These are phyloP conservation scores for Carpinus viminea DNA, from an alignment of 306 rosid species.

Conservation along the genomic window DNA sequence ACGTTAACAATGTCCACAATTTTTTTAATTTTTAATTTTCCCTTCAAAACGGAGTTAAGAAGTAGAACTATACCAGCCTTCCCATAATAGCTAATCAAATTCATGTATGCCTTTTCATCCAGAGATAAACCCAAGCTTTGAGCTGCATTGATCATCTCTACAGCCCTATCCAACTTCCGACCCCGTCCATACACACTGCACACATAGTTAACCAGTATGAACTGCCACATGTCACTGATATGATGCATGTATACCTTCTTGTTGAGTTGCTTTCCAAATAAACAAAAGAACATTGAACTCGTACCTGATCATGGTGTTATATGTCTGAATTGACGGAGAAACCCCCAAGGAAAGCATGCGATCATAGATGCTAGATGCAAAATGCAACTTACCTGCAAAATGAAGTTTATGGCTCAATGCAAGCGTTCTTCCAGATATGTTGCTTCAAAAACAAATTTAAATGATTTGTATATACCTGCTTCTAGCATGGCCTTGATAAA, in stretches of 20 bases:
- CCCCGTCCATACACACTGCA: constrained; percentile 86
- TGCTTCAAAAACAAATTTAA: constrained; percentile 19
- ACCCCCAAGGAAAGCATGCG: constrained; percentile 62
- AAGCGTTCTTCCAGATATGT: constrained; percentile 21
- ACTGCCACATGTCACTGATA: constrained; percentile 19
- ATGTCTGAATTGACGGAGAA: constrained; percentile 83
- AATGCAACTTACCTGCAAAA: constrained; percentile 67
- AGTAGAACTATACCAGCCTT: constrained; percentile 67
- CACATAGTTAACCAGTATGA: constrained; percentile 22
- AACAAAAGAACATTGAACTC: constrained; percentile 11
- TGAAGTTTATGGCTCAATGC: constrained; percentile 32
- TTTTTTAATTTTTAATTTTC: neutral
- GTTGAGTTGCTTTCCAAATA: neutral
- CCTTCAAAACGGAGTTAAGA: constrained; percentile 3
- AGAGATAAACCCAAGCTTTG: constrained; percentile 42
- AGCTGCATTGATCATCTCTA: constrained; percentile 74
- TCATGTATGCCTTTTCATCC: constrained; percentile 77
- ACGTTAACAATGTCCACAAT: neutral
- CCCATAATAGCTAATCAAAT: constrained; percentile 83
- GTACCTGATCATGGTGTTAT: constrained; percentile 91
- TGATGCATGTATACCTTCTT: neutral
- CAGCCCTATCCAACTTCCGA: constrained; percentile 73
- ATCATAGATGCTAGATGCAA: constrained; percentile 69
- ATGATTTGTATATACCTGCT: constrained; percentile 57
- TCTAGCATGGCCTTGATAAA: constrained; percentile 91